Evolutionary conservation across 192 early-diverging fungal species (phyloP).

Genomic region (Linnemannia exigua): DNA sequence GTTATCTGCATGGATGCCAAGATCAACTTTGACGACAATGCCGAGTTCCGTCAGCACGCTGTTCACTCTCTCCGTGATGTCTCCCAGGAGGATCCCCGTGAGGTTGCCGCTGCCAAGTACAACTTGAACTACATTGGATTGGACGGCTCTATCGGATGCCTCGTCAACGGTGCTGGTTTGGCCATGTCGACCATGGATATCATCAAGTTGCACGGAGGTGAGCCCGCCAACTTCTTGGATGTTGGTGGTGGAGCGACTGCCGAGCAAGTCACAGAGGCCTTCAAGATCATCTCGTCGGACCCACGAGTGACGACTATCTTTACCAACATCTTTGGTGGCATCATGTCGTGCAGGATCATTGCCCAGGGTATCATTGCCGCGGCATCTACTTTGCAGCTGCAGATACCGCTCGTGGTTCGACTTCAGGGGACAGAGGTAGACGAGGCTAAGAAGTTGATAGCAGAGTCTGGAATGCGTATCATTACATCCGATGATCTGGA

Average conservation of each 20-base stretch:
- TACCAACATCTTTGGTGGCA: conserved; percentile 99
- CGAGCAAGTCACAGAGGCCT: conserved; percentile 97
- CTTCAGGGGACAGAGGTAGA: conserved; percentile 95
- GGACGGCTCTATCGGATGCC: conserved; percentile 98
- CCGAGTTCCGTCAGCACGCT: conserved; percentile 97
- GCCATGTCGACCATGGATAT: conserved; percentile 99
- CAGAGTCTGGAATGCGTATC: conserved; percentile 92
- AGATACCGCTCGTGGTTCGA: conserved; percentile 96
- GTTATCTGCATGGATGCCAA: conserved; percentile 99
- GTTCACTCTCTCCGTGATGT: conserved; percentile 91
- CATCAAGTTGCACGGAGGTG: conserved; percentile 99
- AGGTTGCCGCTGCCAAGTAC: conserved; percentile 97
- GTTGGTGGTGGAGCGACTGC: conserved; percentile 98
- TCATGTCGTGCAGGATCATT: conserved; percentile 99
- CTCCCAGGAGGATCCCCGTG: conserved; percentile 97
- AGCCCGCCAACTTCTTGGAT: conserved; percentile 99
- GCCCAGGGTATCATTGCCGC: conserved; percentile 98
- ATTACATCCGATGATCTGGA: conserved; percentile 96
- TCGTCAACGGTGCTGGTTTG: conserved; percentile 99
- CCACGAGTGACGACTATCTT: conserved; percentile 95
- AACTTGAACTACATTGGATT: conserved; percentile 99
- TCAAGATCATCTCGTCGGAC: conserved; percentile 99
- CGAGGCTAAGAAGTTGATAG: conserved; percentile 93
- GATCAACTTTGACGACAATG: conserved; percentile 99
- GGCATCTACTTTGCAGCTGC: conserved; percentile 90